Conservation (phyloP, 1,139 yeast species). For the Candida tropicalis region DNA sequence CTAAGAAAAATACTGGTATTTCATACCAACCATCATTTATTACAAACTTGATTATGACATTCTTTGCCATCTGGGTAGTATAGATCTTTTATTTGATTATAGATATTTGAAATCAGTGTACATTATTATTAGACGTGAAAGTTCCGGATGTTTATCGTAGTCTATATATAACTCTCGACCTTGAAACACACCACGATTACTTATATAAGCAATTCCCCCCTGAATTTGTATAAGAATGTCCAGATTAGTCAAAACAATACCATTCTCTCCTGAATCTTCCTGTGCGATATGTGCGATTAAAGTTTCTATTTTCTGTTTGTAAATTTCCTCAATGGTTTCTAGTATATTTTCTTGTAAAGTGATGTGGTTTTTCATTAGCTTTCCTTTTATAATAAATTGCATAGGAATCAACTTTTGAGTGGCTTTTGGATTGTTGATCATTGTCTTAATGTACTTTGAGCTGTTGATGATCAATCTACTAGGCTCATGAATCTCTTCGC, state of each 20-base stretch:
- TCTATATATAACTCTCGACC: conserved; percentile 9
- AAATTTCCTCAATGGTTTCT: conserved; percentile 16
- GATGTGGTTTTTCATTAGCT: conserved; percentile 13
- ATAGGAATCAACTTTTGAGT: conserved; percentile 7
- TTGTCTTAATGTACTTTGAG: conserved; percentile 9
- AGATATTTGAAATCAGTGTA: conserved; percentile 10
- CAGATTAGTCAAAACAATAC: conserved; percentile 11
- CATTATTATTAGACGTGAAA: conserved; percentile 10
- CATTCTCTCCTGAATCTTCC: conserved; percentile 7
- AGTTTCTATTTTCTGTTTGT: conserved; percentile 16
- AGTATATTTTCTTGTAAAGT: conserved; percentile 19
- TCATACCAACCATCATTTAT: conserved; percentile 20
- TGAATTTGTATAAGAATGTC: conserved; percentile 6
- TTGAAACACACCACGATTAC: background rate
- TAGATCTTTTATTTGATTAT: conserved; percentile 2
- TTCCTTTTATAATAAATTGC: conserved; percentile 11
- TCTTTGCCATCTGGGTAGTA: conserved; percentile 22
- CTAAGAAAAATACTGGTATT: conserved; percentile 23
- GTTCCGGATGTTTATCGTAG: conserved; percentile 11
- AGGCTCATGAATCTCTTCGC: conserved; percentile 14
- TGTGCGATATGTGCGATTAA: conserved; percentile 9
- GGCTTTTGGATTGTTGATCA: conserved; percentile 7
- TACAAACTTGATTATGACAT: conserved; percentile 17
- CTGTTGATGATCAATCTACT: conserved; percentile 18
- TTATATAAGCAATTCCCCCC: conserved; percentile 6